Base-by-base conservation (phyloP, 1,284 basidiomycete species). In the Acaromyces ingoldii region DNA sequence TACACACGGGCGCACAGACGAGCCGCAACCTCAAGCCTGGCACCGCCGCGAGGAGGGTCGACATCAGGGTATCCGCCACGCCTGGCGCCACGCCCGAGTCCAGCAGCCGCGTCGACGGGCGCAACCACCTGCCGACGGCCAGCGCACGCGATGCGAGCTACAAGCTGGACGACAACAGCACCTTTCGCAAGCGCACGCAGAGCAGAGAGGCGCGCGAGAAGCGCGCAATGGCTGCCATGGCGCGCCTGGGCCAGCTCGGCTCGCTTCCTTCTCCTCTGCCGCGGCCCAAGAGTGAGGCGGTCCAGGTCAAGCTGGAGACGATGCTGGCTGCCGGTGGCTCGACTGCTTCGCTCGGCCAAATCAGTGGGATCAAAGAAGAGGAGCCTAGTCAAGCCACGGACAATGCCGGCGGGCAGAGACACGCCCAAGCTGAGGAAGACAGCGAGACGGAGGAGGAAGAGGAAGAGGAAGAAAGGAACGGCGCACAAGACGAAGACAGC, bases 1-100 rank as follows among this genome's bases (percentile, higher is more conserved):
- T 69, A 4, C 65, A 61, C 33, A 66, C 66, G 6, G 66, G 66
- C 17, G 66, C 64, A 4, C 66, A 69, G 43, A 68, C 65, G 6
- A 56, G 58, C 2, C 51, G 58, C 43, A 65, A 67, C 38, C 52
- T 57, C 31, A 57, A 59, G 41, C 31, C 36, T 30, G 49, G 49
- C 31, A 49, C 36, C 30, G n/a, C n/a, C n/a, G n/a, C n/a, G n/a
- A 37, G 60, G 22, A 49, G 66, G 6, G 26, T 58, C 2, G 56
- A 57, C 36, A 36, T 45, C 1, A 28, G 40, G 3, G 38, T 69
- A 4, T n/a, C n/a, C n/a, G n/a, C n/a, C n/a, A n/a, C n/a, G n/a
- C n/a, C n/a, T n/a, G n/a, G n/a, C n/a, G 25, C 11, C 3, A 25
- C 19, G n/a, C 57, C 57, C 6, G 65, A 61, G 7, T 47, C 48